Conservation (phyloP, 139 green algal species). For the Chlorella ohadii region DNA sequence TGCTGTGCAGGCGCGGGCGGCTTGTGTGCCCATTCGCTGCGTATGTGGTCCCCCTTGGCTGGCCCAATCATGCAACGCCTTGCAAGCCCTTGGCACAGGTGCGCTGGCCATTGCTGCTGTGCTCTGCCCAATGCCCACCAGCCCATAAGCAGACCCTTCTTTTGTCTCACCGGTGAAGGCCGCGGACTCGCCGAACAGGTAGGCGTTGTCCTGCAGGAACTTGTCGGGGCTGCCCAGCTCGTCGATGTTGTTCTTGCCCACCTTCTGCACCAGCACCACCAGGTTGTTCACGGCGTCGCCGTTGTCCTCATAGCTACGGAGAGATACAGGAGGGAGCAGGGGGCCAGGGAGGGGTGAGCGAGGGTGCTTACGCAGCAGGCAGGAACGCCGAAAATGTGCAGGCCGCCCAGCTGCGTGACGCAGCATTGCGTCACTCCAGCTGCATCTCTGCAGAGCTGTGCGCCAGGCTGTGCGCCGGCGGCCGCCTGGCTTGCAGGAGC, state of each 20-base stretch:
- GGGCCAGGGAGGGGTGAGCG: background rate
- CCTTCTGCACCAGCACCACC: slow-evolving; percentile 75
- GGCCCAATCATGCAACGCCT: no score
- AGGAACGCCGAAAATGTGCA: no score
- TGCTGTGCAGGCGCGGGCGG: no score
- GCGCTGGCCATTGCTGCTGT: no score
- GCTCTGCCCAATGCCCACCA: no score
- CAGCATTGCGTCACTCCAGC: no score
- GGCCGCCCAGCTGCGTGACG: no score
- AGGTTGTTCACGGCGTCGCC: slow-evolving; percentile 93
- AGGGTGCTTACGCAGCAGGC: background rate
- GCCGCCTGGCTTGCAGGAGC: background rate
- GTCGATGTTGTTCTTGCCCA: slow-evolving; percentile 84
- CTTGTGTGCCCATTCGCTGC: no score
- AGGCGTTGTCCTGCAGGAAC: slow-evolving; percentile 85
- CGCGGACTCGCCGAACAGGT: slow-evolving; percentile 84
- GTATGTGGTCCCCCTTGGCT: no score
- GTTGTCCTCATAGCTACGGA: slow-evolving; percentile 96
- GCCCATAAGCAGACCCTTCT: no score
- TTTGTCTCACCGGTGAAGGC: slow-evolving; percentile 36
- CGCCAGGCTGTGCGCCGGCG: background rate
- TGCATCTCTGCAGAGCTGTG: no score
- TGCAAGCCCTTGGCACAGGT: no score
- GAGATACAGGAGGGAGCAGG: background rate
- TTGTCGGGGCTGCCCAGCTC: slow-evolving; percentile 87